A percentile compares a stretch with the other conserved stretches of the same genome.
Evolutionary conservation across 768 basidiomycete genomes (phyloP).

Genomic region (Boletus reticuloceps): DNA sequence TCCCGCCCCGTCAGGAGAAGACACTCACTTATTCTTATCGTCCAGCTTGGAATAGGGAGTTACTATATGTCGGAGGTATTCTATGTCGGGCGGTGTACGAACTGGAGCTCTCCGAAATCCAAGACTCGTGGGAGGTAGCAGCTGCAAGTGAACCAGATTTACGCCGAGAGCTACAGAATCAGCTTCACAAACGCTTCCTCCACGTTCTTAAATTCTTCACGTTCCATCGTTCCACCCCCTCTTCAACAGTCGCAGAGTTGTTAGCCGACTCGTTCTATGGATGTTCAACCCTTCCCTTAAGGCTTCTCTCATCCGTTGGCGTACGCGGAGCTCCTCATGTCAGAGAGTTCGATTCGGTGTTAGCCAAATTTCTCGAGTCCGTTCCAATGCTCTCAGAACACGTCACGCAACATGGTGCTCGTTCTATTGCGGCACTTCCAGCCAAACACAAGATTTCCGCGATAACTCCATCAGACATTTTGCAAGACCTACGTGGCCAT

Average conservation of each 20-base stretch:
- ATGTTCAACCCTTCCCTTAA: conserved; percentile 55
- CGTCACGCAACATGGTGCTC: conserved; percentile 47
- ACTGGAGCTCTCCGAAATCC: conserved; percentile 62
- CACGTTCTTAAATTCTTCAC: conserved; percentile 12
- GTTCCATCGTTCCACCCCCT: conserved; percentile 56
- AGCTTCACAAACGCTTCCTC: neutral
- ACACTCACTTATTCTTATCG: neutral
- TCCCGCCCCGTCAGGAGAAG: neutral
- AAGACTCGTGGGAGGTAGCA: conserved; percentile 16
- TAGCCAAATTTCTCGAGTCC: conserved; percentile 69
- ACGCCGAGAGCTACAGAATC: neutral
- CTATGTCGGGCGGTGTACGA: conserved; percentile 83
- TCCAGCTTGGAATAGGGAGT: conserved; percentile 87
- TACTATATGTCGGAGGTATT: conserved; percentile 80
- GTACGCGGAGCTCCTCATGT: conserved; percentile 63
- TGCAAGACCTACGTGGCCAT: conserved; percentile 64
- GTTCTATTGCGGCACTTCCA: conserved; percentile 59
- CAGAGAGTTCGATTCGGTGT: conserved; percentile 65
- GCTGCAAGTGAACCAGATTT: neutral
- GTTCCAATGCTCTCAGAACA: conserved; percentile 68
- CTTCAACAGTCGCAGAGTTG: conserved; percentile 64
- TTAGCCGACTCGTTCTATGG: conserved; percentile 78
- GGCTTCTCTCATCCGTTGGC: conserved; percentile 74
- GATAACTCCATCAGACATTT: conserved; percentile 75
- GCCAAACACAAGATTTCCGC: conserved; percentile 60